Evolutionary conservation across 2,329 filamentous ascomycete species (phyloP).

Genomic region (Blastomyces percursus): DNA sequence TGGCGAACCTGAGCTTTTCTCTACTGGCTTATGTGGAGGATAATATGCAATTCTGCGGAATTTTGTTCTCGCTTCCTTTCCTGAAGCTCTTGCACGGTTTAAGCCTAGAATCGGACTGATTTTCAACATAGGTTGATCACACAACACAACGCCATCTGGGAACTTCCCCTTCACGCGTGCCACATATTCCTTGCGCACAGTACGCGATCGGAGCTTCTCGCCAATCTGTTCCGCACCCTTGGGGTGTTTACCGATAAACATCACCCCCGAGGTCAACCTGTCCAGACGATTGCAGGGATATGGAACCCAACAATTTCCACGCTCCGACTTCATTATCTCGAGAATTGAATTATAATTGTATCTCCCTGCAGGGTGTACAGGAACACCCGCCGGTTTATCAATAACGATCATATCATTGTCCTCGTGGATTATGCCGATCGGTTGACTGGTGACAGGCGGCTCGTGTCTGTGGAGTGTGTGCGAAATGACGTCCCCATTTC

Average conservation of each 20-base stretch:
- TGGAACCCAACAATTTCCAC: conserved; percentile 48
- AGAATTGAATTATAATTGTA: conserved; percentile 94
- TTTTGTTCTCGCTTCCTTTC: conserved; percentile 79
- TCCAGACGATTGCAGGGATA: conserved; percentile 87
- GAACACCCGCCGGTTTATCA: conserved; percentile 89
- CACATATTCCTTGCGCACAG: conserved; percentile 89
- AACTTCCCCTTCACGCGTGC: conserved; percentile 86
- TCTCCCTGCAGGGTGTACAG: conserved; percentile 86
- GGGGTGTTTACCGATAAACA: conserved; percentile 89
- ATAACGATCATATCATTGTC: conserved; percentile 91
- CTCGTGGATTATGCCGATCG: conserved; percentile 77
- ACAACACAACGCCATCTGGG: conserved; percentile 80
- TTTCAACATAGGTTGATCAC: conserved; percentile 83
- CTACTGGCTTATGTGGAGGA: conserved; percentile 41
- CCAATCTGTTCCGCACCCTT: conserved; percentile 68
- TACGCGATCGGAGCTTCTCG: conserved; percentile 64
- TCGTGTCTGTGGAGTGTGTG: conserved; percentile 95
- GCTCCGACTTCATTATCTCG: conserved; percentile 80
- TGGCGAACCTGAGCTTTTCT: conserved; percentile 11
- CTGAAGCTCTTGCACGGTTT: conserved; percentile 86
- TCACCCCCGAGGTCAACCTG: conserved; percentile 85
- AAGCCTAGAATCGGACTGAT: conserved; percentile 92
- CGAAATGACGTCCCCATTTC: conserved; percentile 82
- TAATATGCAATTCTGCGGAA: conserved; percentile 94
- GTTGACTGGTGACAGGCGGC: conserved; percentile 73